Evolutionary conservation across 257 asterid species (phyloP), one percentile per base, ranked within the genome.

Genomic region (Penstemon davidsonii): DNA sequence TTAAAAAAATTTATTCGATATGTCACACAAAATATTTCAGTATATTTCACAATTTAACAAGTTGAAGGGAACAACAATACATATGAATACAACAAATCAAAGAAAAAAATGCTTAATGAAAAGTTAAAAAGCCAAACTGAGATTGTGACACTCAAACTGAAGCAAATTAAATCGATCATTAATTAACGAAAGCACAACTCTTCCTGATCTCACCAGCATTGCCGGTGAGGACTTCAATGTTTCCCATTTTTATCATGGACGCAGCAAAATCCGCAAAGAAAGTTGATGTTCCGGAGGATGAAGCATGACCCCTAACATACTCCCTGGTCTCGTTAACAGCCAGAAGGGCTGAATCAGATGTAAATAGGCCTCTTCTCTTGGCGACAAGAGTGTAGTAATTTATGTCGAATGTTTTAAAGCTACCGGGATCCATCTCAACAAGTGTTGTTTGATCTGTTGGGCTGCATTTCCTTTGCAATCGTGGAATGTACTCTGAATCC

Each of bases 341-440:
- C 6, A 83, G 84, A 62, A 86, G 87, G 7, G 84, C 78, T 0
- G 87, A 63, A 66, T 86, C 92, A 3, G 85, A 68, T 5, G 70
- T 66, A 37, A 86, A 77, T 0, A 86, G 70, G 1, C 86, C 89
- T 65, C 83, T 76, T 44, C 84, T 60, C 38, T 81, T 81, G 8
- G 73, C 70, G 0, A 86, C 83, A 0, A 67, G 67, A 0, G 67
- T 72, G 80, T 79, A 86, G 62, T 86, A 83, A 4, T 9, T 33
- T 3, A 33, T n/a, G 52, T 83, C 95, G 49, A 85, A 85, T 0
- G 74, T 75, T 18, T 38, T 66, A 13, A 70, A 72, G 75, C 85
- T 87, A 2, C 88, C 90, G 0, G 92, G 89, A 36, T 84, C 86
- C 86, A 86, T 84, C 67, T 84, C 86, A 3, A 65, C 87, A 1